Evolutionary conservation across 2,329 filamentous ascomycete genomes (phyloP), one percentile per base, ranked within the genome.

Genomic region (Pseudopyrenochaeta lycopersici): DNA sequence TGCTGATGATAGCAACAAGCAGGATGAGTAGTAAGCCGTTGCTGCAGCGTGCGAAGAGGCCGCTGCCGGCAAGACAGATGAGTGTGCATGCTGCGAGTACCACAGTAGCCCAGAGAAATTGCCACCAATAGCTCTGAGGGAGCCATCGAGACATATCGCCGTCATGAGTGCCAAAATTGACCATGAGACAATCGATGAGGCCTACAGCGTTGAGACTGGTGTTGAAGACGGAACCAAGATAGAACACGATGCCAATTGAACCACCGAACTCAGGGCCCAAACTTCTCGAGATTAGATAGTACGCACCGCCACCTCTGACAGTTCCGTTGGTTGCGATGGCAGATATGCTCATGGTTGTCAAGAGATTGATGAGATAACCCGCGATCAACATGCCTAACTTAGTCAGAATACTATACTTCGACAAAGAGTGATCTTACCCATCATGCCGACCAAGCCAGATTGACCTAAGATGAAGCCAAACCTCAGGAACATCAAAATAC

Each of bases 321-420:
- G 92, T 93, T 21, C 92, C 92, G 72, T 96, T 96, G 2, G 91
- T 93, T 30, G 92, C 92, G 66, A 96, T 94, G 9, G 92, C 92
- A 4, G 91, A 96, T 27, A 96, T 84, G 2, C 91, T 96, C 67
- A 96, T 86, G 0, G 90, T 91, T 0, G 92, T 96, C 46, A 96
- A 80, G n/a, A 95, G 81, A 70, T 95, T 89, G 63, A 96, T 89
- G 14, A 86, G 77, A 71, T 96, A 96, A n/a, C 90, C 89, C 36
- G 85, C 82, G 54, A 90, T 69, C 54, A 96, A 84, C 74, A 95
- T 84, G 12, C 49, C 31, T 52, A 57, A 65, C 20, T 15, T 32
- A 15, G 35, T 32, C 18, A 45, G 18, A 15, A 32, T 20, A 9
- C 4, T 33, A 57, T 66, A 32, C 39, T 38, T 35, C n/a, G 15